phyloP scores from a whole-genome alignment of 2,329 filamentous ascomycete genomes.

The Exophiala viscosa region DNA sequence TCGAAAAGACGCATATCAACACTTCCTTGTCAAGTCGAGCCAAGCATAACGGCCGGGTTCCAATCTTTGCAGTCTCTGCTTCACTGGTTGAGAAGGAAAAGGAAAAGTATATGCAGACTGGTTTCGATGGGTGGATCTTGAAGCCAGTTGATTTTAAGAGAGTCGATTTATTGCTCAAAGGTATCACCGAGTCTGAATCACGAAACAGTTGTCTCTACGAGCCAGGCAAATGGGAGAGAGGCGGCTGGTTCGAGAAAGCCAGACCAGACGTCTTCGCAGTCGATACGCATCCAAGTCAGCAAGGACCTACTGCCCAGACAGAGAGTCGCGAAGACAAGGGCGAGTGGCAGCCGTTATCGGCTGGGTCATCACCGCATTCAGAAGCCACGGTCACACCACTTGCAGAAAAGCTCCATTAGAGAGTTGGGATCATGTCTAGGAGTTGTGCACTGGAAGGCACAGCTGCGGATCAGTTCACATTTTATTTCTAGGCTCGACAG shows the following conservation, averaged over 20 bases:
- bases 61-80: constrained; percentile 83
- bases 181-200: constrained; percentile 60
- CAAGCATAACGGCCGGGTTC: constrained; percentile 61
- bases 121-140: constrained; percentile 87
- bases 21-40: constrained; percentile 57
- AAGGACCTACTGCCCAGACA: constrained; percentile 11
- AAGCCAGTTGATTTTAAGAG: constrained; percentile 82
- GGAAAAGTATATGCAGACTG: constrained; percentile 67
- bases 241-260: constrained; percentile 69
- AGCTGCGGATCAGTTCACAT: too few relatives aligned
- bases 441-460: too few relatives aligned
- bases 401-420: too few relatives aligned
- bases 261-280: constrained; percentile 20
- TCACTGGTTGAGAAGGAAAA: constrained; percentile 69
- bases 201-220: constrained; percentile 64
- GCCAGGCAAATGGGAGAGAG: constrained; percentile 74
- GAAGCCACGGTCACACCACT: too few relatives aligned
- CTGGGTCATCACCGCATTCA: background rate
- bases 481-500: too few relatives aligned
- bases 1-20: constrained; percentile 56
- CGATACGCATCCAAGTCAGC: constrained; percentile 28
- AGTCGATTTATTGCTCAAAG: constrained; percentile 64
- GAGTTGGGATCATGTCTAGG: too few relatives aligned
- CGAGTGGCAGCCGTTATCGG: background rate
- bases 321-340: background rate